Percentiles rank a stretch among this genome's conserved stretches.
These are phyloP conservation scores for Sporobolomyces phaffii DNA, from an alignment of 768 basidiomycete genomes.

Conservation along the genomic window DNA sequence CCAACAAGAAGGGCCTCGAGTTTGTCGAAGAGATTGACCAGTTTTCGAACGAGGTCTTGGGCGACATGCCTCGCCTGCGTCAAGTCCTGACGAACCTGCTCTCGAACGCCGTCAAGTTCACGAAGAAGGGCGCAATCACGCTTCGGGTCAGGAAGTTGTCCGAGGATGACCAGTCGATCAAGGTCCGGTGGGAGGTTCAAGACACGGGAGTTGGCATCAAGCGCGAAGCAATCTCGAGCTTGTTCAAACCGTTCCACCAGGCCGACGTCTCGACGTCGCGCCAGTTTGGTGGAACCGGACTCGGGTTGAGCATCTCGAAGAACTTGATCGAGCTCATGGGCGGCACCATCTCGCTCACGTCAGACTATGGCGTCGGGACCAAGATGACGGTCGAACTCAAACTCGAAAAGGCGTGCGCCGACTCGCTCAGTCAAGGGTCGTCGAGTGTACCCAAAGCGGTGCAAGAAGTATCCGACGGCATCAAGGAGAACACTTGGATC, in stretches of 20 bases:
- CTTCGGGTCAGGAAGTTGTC: slow-evolving; percentile 46
- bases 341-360: slow-evolving; percentile 26
- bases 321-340: slow-evolving; percentile 38
- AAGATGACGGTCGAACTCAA: slow-evolving; percentile 15
- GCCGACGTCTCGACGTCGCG: slow-evolving; percentile 89
- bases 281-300: slow-evolving; percentile 87
- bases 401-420: slow-evolving; percentile 15
- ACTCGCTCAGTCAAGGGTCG: neutral
- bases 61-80: slow-evolving; percentile 76
- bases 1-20: slow-evolving; percentile 88
- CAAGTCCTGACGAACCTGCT: slow-evolving; percentile 77
- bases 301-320: slow-evolving; percentile 73
- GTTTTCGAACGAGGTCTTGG: slow-evolving; percentile 84
- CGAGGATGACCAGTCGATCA: slow-evolving; percentile 57
- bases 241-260: slow-evolving; percentile 98
- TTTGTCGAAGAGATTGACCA: slow-evolving; percentile 89
- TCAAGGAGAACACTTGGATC: slow-evolving; percentile 7
- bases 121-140: slow-evolving; percentile 48
- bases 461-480: neutral
- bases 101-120: slow-evolving; percentile 55
- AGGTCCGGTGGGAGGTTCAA: slow-evolving; percentile 87
- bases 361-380: slow-evolving; percentile 33
- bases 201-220: slow-evolving; percentile 98
- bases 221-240: slow-evolving; percentile 87
- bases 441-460: neutral